Base-by-base conservation (phyloP, 768 basidiomycete genomes). In the Multifurca ochricompacta region DNA sequence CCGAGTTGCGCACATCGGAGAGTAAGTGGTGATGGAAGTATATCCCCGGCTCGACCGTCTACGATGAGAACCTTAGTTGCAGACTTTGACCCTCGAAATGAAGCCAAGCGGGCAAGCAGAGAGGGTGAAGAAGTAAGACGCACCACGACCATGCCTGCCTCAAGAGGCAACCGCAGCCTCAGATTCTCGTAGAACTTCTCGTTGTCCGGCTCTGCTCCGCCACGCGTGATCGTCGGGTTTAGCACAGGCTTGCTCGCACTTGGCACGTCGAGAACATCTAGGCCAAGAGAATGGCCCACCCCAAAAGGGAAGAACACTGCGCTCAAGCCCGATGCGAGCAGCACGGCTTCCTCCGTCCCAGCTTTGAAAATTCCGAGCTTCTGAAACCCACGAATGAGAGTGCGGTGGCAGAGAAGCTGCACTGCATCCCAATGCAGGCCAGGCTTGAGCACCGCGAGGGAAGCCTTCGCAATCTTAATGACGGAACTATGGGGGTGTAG, bases 281-380 rank as follows among this genome's bases (percentile, higher is more conserved):
- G 73, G 10, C 95, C 95, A 37, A 97, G 73, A 6, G 87, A 87
- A 66, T 97, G 94, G 0, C 92, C 91, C 35, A 87, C 73, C 2
- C 94, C 95, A 64, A 97, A 94, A 8, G 94, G 94, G 78, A 90
- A 97, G 76, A 97, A 97, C 0, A 91, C 89, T 1, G 83, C 71
- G 58, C 83, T 83, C 39, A 89, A 69, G 0, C 92, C 93, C 4
- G 83, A 83, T 16, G 77, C 77, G 6, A 96, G 73, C 52, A 97
- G 82, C 21, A 79, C 80, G 48, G 82, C 78, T 59, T 80, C 79
- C 3, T 83, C 78, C 76, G 76, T 0, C 75, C 78, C 79, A 0
- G 73, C 71, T 59, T 80, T 83, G 77, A 97, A 91, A 65, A 98
- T 87, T 0, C 92, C 92, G 14, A 97, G 77, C 9, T 74, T 67